Percentiles rank a stretch among this genome's conserved stretches.
Evolutionary conservation across 768 basidiomycete species (phyloP).

Genomic region (Rhizopogon sp.): DNA sequence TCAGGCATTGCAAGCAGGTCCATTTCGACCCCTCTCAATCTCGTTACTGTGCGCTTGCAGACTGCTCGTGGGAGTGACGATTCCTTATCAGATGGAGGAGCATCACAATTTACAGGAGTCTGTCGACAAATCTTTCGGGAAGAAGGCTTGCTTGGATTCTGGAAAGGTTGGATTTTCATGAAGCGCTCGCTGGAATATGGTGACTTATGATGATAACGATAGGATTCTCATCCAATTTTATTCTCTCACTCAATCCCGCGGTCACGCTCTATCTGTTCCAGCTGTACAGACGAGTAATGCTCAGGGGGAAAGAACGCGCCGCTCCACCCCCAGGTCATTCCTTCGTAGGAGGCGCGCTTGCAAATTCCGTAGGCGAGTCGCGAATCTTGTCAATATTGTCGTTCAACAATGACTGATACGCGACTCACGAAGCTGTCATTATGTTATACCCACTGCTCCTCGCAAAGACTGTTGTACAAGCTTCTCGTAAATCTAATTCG

Average conservation of each 20-base stretch:
- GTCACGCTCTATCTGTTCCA: conserved; percentile 54
- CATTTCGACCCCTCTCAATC: conserved; percentile 49
- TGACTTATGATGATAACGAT: not conserved
- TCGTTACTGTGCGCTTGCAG: conserved; percentile 52
- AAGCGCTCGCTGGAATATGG: not conserved
- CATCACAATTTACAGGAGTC: conserved; percentile 6
- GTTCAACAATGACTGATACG: not conserved
- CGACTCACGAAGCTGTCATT: conserved; percentile 29
- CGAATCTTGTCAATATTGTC: not conserved
- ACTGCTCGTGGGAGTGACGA: conserved; percentile 33
- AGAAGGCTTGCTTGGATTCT: conserved; percentile 49
- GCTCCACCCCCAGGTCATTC: conserved; percentile 41
- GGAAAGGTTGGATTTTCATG: conserved; percentile 37
- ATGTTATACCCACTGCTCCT: conserved; percentile 56
- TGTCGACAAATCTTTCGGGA: conserved; percentile 40
- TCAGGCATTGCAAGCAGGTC: conserved; percentile 54
- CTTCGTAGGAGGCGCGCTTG: conserved; percentile 52
- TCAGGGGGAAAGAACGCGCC: conserved; percentile 15
- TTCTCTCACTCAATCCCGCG: conserved; percentile 53
- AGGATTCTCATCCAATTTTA: conserved; percentile 48
- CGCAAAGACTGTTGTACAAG: conserved; percentile 51
- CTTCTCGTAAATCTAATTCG: conserved; percentile 22
- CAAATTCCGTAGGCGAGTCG: conserved; percentile 42
- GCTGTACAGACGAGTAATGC: conserved; percentile 36
- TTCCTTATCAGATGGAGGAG: conserved; percentile 8